Evolutionary conservation across 768 basidiomycete genomes (phyloP), one percentile per base, ranked within the genome.

Genomic region (Amanita pallidorosea): DNA sequence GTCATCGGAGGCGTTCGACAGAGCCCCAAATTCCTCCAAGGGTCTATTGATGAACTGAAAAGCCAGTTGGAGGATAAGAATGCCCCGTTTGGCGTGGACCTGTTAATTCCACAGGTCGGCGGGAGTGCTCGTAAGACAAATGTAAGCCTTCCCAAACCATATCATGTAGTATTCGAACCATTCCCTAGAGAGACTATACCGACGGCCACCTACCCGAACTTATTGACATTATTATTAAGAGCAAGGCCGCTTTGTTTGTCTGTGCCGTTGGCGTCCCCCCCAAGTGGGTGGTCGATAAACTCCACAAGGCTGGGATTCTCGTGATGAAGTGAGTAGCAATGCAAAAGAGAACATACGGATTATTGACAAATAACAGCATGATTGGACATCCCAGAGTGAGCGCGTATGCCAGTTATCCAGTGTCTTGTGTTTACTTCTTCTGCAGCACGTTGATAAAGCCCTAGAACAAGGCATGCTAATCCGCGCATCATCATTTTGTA

Each of bases 201-300:
- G 73, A 76, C 15, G 88, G 88, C 2, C 81, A 88, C 55, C 75
- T 93, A 2, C 72, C 81, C 27, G 81, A 85, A 54, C 76, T 93
- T 22, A 79, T 86, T 43, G 83, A 89, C 54, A 77, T 91, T 33
- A 83, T 92, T 54, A 85, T 91, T 57, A 71, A 76, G 55, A 76
- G 77, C 60, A 81, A 79, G 53, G 83, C 82, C 0, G 72, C 83
- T 27, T 70, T 93, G 46, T 93, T 92, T 56, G 88, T 93, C 15
- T 88, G 83, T 57, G 88, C 87, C 5, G 75, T 88, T 11, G 88
- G 88, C 45, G 88, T 93, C 2, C 90, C 90, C 12, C 86, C 90
- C 0, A 88, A 81, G 60, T 79, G 83, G 63, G 83, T 76, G 27
- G 86, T 94, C 18, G 86, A 92, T 50, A 85, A 77, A 61, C 70